phyloP scores from a whole-genome alignment of 2,329 filamentous ascomycete genomes.

The Trichoderma sp. region DNA sequence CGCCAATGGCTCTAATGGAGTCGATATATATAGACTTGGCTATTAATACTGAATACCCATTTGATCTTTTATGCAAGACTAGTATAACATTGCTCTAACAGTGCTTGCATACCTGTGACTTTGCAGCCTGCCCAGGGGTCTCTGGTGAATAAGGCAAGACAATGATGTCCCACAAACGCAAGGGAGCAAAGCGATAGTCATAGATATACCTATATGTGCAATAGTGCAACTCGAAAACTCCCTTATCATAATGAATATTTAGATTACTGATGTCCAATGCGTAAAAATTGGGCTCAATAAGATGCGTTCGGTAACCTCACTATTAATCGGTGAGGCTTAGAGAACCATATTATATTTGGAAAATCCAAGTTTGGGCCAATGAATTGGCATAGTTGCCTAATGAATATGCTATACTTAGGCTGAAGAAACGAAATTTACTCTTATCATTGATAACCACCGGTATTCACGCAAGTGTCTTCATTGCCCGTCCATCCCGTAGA shows the following conservation, averaged over 20 bases:
- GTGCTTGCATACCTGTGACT: not conserved
- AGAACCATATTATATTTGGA: not conserved
- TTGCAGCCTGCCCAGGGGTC: not conserved
- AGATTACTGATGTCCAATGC: not conserved
- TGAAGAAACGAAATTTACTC: not conserved
- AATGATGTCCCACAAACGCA: not conserved
- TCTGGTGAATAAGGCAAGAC: not conserved
- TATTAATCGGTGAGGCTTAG: not conserved
- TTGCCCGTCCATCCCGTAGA: too few species aligned
- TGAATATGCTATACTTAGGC: too few species aligned
- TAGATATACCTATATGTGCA: not conserved
- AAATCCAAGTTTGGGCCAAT: not conserved
- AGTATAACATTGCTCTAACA: not conserved
- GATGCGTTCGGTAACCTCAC: not conserved
- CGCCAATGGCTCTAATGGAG: not conserved
- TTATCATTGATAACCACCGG: not conserved
- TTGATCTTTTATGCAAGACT: not conserved
- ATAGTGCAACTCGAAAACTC: not conserved
- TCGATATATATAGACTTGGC: not conserved
- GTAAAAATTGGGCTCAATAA: not conserved
- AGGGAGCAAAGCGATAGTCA: not conserved
- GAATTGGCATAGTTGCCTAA: too few species aligned
- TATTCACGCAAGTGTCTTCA: too few species aligned
- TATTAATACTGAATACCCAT: not conserved
- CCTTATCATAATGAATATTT: not conserved